Base-by-base conservation (phyloP, 176 grass and related monocot species). In the Dactylis glomerata region DNA sequence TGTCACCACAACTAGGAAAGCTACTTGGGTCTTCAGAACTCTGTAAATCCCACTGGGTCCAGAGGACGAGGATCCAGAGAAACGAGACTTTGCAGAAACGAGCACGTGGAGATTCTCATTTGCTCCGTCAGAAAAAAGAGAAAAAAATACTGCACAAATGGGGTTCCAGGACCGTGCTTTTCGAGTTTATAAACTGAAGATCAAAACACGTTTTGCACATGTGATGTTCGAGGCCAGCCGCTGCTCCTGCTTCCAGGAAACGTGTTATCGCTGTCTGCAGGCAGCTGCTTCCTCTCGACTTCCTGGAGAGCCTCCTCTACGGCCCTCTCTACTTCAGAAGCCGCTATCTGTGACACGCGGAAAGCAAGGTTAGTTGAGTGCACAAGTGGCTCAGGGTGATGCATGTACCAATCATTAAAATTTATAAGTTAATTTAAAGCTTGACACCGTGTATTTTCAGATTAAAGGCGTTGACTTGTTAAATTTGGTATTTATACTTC, bases 261-360 rank as follows among this genome's bases (percentile, higher is more conserved):
- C 16, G 54, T 64, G 56, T 12, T 20, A 67, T 52, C 51, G 45
- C 62, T 78, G 62, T 78, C 61, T 3, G 61, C 34, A 33, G 36
- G 61, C 42, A 73, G 70, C 63, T 78, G 62, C 19, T 88, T 89
- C 77, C 28, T 84, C 83, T 90, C 89, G 4, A 70, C 85, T 86
- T 92, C 82, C 27, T 81, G 68, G 31, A 97, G 86, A 5, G 92
- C 89, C 59, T 70, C 85, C 73, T 97, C 89, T 40, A 97, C 84
- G 22, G 84, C 85, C 63, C 50, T 90, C 9, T 97, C 94, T 2
- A 97, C 89, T 10, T 94, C 94, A 6, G 12, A 71, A 40, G 85
- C 80, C 82, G 91, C 87, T 30, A 97, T 85, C 94, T 97, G 77
- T 54, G 74, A 69, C 79, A 5, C 6, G 11, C 15, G 57, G 5